Evolutionary conservation across 306 rosid species (phyloP).

Genomic region (Cucurbita moschata): DNA sequence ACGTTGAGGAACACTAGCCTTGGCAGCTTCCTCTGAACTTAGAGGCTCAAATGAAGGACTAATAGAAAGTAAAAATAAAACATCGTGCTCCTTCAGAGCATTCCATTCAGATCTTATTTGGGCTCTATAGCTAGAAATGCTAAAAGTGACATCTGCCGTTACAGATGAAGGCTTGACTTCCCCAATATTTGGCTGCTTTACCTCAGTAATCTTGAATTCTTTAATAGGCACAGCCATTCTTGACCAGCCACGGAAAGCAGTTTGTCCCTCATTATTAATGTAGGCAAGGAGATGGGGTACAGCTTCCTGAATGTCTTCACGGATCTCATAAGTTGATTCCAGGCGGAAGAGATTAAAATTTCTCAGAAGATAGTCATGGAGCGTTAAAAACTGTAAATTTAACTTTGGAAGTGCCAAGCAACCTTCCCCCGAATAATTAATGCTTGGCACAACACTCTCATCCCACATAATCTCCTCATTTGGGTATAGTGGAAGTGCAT

Average conservation of each 20-base stretch:
- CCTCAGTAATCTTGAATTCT: conserved; percentile 67
- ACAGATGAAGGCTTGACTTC: conserved; percentile 95
- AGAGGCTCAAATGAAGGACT: conserved; percentile 87
- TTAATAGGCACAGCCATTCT: conserved; percentile 94
- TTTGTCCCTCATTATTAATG: conserved; percentile 72
- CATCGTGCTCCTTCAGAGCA: conserved; percentile 92
- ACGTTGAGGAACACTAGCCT: conserved; percentile 80
- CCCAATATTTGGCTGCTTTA: conserved; percentile 93
- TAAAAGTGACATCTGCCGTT: conserved; percentile 70
- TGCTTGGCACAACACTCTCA: conserved; percentile 95
- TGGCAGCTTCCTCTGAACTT: conserved; percentile 71
- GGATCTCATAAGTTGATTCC: conserved; percentile 96
- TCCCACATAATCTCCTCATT: conserved; percentile 98
- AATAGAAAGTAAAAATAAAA: conserved; percentile 74
- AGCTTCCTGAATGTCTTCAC: conserved; percentile 96
- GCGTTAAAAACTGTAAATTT: conserved; percentile 86
- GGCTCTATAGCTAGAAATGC: conserved; percentile 79
- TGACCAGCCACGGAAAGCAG: conserved; percentile 98
- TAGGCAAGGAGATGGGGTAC: conserved; percentile 88
- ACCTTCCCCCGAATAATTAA: conserved; percentile 96
- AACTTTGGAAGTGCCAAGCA: conserved; percentile 97
- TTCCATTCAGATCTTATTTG: conserved; percentile 96
- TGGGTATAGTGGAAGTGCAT: conserved; percentile 97
- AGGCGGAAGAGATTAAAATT: conserved; percentile 94
- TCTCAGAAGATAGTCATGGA: conserved; percentile 89